Evolutionary conservation across 2,329 filamentous ascomycete species (phyloP).

Genomic region (Coleophoma crateriformis): DNA sequence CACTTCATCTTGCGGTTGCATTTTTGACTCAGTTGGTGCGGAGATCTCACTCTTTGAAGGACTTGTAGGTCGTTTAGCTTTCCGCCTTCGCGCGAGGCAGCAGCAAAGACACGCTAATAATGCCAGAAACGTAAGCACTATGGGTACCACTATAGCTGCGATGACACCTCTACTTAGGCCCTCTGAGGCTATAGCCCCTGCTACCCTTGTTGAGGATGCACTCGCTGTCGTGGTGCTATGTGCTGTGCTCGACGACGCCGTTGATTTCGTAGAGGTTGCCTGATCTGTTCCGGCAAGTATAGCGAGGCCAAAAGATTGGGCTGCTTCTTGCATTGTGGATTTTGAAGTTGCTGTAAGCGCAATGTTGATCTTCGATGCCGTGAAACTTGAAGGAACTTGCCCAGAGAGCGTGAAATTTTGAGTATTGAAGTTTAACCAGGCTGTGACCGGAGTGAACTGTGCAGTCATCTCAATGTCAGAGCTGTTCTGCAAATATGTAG

Average conservation of each 20-base stretch:
- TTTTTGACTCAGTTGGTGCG: slow-evolving; percentile 12
- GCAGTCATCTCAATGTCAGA: slow-evolving; percentile 16
- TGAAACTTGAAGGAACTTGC: slow-evolving; percentile 12
- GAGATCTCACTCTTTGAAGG: slow-evolving; percentile 18
- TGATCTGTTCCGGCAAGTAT: slow-evolving; percentile 3
- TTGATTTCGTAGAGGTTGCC: not conserved
- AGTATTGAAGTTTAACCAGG: slow-evolving; percentile 22
- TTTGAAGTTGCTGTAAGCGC: slow-evolving; percentile 18
- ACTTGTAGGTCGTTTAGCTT: slow-evolving; percentile 2
- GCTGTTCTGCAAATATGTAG: slow-evolving; percentile 14
- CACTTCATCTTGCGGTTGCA: slow-evolving; percentile 4
- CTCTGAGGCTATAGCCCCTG: slow-evolving; percentile 6
- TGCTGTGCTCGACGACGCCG: slow-evolving; percentile 3
- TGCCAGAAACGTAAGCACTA: slow-evolving; percentile 9
- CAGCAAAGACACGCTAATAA: slow-evolving; percentile 14
- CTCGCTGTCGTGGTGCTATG: not conserved
- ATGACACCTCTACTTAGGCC: slow-evolving; percentile 11
- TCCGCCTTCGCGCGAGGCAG: slow-evolving; percentile 10
- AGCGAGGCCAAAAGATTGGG: slow-evolving; percentile 15
- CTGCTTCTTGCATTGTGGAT: slow-evolving; percentile 5
- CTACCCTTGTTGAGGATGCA: not conserved
- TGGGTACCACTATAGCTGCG: slow-evolving; percentile 18
- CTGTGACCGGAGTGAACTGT: slow-evolving; percentile 8
- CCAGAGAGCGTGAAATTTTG: slow-evolving; percentile 17
- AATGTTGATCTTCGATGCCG: slow-evolving; percentile 11